Evolutionary conservation across 495 filamentous ascomycete species (phyloP), one percentile per base, ranked within the genome.

Genomic region (Aspergillus baeticus): DNA sequence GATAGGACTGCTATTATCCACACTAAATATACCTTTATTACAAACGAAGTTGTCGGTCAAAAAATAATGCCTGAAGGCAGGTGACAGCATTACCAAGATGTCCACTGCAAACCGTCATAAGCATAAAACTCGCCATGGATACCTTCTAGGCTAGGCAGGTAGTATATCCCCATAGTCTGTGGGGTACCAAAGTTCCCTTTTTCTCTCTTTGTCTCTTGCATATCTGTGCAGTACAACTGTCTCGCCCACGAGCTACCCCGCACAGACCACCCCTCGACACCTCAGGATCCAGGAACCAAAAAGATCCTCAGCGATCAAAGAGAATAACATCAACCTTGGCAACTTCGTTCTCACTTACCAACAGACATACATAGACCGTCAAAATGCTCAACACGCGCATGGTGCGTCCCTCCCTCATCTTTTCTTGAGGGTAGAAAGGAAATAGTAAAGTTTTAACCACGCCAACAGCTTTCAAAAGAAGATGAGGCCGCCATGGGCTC

Each of bases 381-480:
- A 74, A 68, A 39, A 78, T 78, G 75, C 63, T 78, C 39, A 69
- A 72, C 64, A 63, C 60, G 55, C 75, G 75, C 52, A 78, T 78
- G 75, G 75, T 76, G 64, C 47, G 61, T 53, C 23, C 36, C 23
- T 10, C 50, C 41, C 39, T 41, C 22, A 41, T 26, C 34, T 18
- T 33, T 31, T 18, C n/a, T 20, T 6, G 15, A 38, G 22, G 37
- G 7, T 53, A 20, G 31, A 59, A 57, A 20, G 45, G 8, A 56
- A 35, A 2, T 36, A 41, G 52, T 53, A 18, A 33, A 54, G n/a
- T n/a, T n/a, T 52, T 21, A 42, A 50, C 18, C 29, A 11, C 10
- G 8, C 3, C 26, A 8, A 29, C 18, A 98, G 94, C 87, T 98
- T 59, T 90, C 90, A 14, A 92, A 87, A 68, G 94, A 96, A 71